Conservation (phyloP, 208 protist species). For the Leishmania lainsoni region DNA sequence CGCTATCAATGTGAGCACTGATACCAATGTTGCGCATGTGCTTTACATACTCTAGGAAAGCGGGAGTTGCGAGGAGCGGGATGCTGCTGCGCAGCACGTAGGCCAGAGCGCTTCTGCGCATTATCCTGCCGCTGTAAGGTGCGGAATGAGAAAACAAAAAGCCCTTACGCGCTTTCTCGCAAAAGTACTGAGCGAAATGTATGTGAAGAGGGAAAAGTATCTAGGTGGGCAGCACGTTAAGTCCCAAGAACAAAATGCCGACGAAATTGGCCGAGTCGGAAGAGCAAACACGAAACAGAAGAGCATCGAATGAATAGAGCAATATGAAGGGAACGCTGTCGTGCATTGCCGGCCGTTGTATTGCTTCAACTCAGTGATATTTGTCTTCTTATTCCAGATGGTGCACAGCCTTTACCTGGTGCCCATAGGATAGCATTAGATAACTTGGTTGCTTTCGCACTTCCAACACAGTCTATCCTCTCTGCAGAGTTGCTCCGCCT, state of each 20-base stretch:
- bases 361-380: background rate
- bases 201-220: background rate
- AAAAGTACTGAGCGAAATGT: background rate
- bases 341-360: background rate
- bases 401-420: background rate
- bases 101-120: conserved; percentile 33
- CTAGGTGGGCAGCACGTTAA: no score
- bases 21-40: conserved; percentile 97
- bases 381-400: background rate
- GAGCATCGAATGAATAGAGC: background rate
- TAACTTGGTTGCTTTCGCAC: background rate
- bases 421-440: background rate
- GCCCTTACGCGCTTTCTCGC: background rate
- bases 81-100: conserved; percentile 39
- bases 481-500: background rate
- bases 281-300: background rate
- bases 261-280: background rate
- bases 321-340: background rate
- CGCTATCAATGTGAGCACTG: conserved; percentile 99
- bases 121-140: conserved; percentile 22
- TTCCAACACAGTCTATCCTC: background rate
- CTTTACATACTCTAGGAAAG: conserved; percentile 70
- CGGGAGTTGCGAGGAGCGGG: conserved; percentile 60
- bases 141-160: conserved; percentile 2
- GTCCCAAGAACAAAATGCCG: background rate